Conservation (phyloP, 306 rosid genomes). For the Cucurbita maxima region DNA sequence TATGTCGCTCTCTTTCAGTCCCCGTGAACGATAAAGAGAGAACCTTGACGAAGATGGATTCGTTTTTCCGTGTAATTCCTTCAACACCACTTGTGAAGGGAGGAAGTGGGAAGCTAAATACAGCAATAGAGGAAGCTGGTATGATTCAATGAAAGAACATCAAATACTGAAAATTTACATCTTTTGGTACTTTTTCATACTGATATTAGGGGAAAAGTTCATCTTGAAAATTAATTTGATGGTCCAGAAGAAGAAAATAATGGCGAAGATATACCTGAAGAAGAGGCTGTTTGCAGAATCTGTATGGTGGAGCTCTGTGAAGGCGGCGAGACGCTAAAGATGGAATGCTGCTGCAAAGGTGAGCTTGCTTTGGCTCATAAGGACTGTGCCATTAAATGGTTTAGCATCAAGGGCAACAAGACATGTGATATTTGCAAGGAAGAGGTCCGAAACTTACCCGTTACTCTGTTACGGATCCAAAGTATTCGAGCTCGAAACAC, state of each 20-base stretch:
- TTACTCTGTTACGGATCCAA: constrained; percentile 76
- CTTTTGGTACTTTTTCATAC: background rate
- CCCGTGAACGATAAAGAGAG: constrained; percentile 48
- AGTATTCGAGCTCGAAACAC: constrained; percentile 32
- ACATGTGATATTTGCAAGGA: constrained; percentile 92
- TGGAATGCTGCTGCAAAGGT: constrained; percentile 98
- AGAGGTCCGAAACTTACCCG: constrained; percentile 73
- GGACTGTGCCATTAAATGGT: constrained; percentile 94
- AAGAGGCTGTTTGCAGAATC: constrained; percentile 93
- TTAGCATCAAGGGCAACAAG: constrained; percentile 88
- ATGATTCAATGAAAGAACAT: constrained; percentile 10
- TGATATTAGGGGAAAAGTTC: background rate
- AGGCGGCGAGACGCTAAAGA: constrained; percentile 91
- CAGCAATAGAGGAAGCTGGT: constrained; percentile 47
- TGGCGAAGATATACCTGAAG: constrained; percentile 87
- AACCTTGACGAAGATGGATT: constrained; percentile 55
- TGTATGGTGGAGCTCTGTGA: constrained; percentile 82
- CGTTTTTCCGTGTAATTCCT: constrained; percentile 63
- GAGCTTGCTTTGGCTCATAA: constrained; percentile 94
- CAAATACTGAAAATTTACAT: background rate
- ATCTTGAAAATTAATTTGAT: background rate
- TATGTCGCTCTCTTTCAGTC: constrained; percentile 75
- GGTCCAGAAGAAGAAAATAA: constrained; percentile 38
- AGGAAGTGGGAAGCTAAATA: constrained; percentile 19
- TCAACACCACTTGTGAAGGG: constrained; percentile 69